Evolutionary conservation across 2,329 filamentous ascomycete species (phyloP).

Genomic region (Parastagonospora avenae): DNA sequence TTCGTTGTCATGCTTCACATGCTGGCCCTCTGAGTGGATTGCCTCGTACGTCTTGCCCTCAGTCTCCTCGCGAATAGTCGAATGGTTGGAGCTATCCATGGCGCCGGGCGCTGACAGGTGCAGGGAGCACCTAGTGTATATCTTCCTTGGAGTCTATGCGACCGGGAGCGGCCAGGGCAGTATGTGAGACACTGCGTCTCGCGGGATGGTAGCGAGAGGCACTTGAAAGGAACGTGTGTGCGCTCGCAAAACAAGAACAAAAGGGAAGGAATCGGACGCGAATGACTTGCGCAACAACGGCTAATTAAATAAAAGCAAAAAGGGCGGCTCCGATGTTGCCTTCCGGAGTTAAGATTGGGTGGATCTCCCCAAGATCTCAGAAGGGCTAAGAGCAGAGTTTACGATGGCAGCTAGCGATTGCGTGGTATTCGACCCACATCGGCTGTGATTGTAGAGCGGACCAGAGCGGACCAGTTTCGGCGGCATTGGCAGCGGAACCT

Average conservation of each 20-base stretch:
- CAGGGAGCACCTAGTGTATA: conserved; percentile 22
- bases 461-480: too few relatives aligned
- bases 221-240: conserved; percentile 18
- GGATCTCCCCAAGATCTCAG: conserved; percentile 11
- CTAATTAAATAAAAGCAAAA: conserved; percentile 6
- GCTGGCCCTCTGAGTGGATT: conserved; percentile 29
- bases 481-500: too few relatives aligned
- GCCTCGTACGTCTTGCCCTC: conserved; percentile 33
- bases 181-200: conserved; percentile 11
- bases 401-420: conserved; percentile 4
- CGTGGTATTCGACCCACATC: background rate
- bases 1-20: conserved; percentile 19
- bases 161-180: conserved; percentile 1
- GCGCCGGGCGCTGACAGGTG: conserved; percentile 9
- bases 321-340: conserved; percentile 2
- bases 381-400: conserved; percentile 12
- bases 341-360: conserved; percentile 18
- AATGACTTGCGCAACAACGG: conserved; percentile 7
- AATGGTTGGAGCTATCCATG: conserved; percentile 34
- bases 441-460: too few relatives aligned
- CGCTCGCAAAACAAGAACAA: conserved; percentile 6
- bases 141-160: background rate
- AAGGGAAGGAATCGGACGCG: background rate
- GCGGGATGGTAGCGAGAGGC: conserved; percentile 5
- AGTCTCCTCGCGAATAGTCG: conserved; percentile 26